Evolutionary conservation across 2,329 filamentous ascomycete species (phyloP).

Genomic region (Pseudogymnoascus sp.): DNA sequence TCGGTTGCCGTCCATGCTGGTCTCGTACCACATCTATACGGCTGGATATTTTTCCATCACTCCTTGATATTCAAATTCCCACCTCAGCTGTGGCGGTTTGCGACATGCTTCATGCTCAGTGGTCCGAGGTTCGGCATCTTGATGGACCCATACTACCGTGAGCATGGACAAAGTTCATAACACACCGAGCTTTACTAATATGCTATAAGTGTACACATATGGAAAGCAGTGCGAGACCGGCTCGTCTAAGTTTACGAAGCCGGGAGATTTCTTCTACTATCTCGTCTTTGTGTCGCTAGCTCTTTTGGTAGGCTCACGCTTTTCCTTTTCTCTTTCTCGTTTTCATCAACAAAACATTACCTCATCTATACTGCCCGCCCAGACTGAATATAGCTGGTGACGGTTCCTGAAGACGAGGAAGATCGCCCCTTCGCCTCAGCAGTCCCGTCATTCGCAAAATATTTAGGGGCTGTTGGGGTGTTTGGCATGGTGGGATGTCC

Average conservation of each 20-base stretch:
- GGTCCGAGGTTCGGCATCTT: constrained; percentile 38
- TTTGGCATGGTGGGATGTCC: constrained; percentile 48
- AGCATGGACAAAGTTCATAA: constrained; percentile 22
- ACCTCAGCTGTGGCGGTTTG: constrained; percentile 32
- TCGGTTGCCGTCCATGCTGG: constrained; percentile 51
- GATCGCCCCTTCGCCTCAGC: constrained; percentile 47
- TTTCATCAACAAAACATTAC: constrained; percentile 41
- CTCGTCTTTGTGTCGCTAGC: constrained; percentile 51
- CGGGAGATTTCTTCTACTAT: constrained; percentile 61
- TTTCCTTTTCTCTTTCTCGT: constrained; percentile 17
- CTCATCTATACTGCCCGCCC: constrained; percentile 48
- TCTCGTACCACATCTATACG: constrained; percentile 35
- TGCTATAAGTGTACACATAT: constrained; percentile 53
- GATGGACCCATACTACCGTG: constrained; percentile 62
- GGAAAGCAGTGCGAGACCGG: constrained; percentile 53
- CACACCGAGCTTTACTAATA: constrained; percentile 27
- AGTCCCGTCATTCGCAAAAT: constrained; percentile 46
- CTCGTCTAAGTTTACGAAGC: constrained; percentile 51
- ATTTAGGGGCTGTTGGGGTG: constrained; percentile 41
- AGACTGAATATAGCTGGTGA: constrained; percentile 42
- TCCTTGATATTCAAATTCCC: constrained; percentile 43
- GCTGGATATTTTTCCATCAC: constrained; percentile 43
- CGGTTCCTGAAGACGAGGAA: constrained; percentile 54
- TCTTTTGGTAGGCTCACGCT: constrained; percentile 51
- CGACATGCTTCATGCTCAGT: constrained; percentile 31